Evolutionary conservation across 768 basidiomycete species (phyloP), one percentile per base, ranked within the genome.

Genomic region (Chalciporus piperatus): DNA sequence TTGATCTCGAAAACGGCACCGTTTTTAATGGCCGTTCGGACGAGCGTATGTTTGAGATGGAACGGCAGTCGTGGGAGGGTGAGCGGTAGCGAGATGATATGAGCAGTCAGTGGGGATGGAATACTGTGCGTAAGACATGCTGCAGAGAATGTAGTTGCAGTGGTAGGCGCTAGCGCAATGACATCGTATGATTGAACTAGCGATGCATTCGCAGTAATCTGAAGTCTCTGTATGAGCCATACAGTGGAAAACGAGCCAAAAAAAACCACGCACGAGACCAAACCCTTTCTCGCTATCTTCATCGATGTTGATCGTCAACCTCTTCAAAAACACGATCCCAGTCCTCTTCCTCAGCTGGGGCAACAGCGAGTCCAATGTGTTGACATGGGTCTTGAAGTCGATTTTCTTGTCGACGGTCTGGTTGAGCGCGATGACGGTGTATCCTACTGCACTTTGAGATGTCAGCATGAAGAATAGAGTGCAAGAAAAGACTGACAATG

Each of bases 231-330:
- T 27, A 45, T 47, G 46, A 49, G 27, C 4, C n/a, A 32, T 37
- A 30, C 35, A 30, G 38, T 25, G 37, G 23, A 42, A 43, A 14
- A 37, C 32, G 14, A 11, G 11, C n/a, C 32, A n/a, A 17, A 5
- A 10, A 28, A 37, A 40, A n/a, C 43, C 27, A 70, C 76, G 57
- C 50, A 92, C 89, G 65, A 92, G 65, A 27, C 90, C 89, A 59
- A 89, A 87, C 1, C 91, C 88, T 65, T 90, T 92, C 65, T 92
- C 89, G 60, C 91, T 92, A 38, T 85, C 87, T 59, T 90, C 83
- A 54, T 92, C 86, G 9, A 92, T 75, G 10, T 88, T 73, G 45
- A 94, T 84, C 17, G 84, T 91, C 49, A 95, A 64, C 44, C 91
- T 74, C 65, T 88, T 91, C 45, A 95, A 72, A 52, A 80, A 82